A percentile compares a stretch with the other conserved stretches of the same genome.
Evolutionary conservation across 2,329 filamentous ascomycete species (phyloP).

Genomic region (Fusarium nygamai): DNA sequence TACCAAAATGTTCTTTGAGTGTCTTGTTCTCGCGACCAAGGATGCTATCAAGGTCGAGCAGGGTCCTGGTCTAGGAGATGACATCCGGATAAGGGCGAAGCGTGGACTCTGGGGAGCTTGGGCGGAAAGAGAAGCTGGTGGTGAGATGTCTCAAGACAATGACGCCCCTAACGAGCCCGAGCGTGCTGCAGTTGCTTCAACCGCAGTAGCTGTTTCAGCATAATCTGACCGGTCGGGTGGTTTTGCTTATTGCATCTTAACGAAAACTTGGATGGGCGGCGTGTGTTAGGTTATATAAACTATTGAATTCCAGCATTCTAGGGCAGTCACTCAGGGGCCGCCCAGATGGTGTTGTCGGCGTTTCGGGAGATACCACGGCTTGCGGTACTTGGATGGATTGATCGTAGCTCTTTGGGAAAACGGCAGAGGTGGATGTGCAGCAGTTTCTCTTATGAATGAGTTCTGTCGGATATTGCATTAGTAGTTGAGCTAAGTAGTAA

Average conservation of each 20-base stretch:
- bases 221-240: slow-evolving; percentile 35
- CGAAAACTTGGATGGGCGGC: slow-evolving; percentile 37
- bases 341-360: slow-evolving; percentile 51
- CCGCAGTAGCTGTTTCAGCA: slow-evolving; percentile 52
- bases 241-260: slow-evolving; percentile 36
- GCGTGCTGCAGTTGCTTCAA: slow-evolving; percentile 44
- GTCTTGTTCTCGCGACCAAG: slow-evolving; percentile 94
- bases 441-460: slow-evolving; percentile 27
- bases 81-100: slow-evolving; percentile 88
- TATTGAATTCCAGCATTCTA: slow-evolving; percentile 49
- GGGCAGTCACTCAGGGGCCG: slow-evolving; percentile 44
- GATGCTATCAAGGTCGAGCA: slow-evolving; percentile 98
- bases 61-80: slow-evolving; percentile 76
- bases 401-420: slow-evolving; percentile 40
- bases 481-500: slow-evolving; percentile 20
- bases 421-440: slow-evolving; percentile 24
- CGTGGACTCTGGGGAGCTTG: slow-evolving; percentile 96
- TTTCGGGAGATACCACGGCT: slow-evolving; percentile 53
- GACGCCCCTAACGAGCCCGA: slow-evolving; percentile 54
- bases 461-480: slow-evolving; percentile 24
- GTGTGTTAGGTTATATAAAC: slow-evolving; percentile 47
- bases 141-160: slow-evolving; percentile 64
- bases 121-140: slow-evolving; percentile 81
- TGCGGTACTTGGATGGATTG: slow-evolving; percentile 39
- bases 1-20: slow-evolving; percentile 99